These are phyloP conservation scores for Penicillium pulvis DNA, from an alignment of 495 filamentous ascomycete species.

Conservation along the genomic window DNA sequence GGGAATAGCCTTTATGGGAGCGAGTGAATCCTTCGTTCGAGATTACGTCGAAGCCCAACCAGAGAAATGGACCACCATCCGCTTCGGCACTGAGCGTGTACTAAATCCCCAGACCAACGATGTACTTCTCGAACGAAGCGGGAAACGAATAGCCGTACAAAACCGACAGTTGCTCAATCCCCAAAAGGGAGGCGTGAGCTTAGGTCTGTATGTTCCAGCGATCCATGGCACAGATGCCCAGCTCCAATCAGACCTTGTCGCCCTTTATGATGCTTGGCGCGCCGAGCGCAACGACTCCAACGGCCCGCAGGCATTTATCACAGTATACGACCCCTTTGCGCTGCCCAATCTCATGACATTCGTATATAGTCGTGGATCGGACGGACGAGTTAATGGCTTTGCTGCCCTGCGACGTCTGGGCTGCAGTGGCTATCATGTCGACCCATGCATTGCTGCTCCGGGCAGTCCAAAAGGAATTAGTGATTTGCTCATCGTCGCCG, in stretches of 20 bases:
- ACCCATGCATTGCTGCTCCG: conserved; percentile 44
- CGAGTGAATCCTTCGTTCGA: conserved; percentile 30
- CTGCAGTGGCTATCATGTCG: conserved; percentile 43
- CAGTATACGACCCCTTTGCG: conserved; percentile 46
- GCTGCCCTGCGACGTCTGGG: conserved; percentile 42
- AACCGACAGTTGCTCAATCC: conserved; percentile 40
- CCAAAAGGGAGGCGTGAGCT: conserved; percentile 33
- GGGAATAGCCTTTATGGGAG: conserved; percentile 43
- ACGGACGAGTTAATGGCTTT: conserved; percentile 39
- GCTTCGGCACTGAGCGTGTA: conserved; percentile 44
- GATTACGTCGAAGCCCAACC: conserved; percentile 22
- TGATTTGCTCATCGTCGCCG: conserved; percentile 39
- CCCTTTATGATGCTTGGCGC: conserved; percentile 45
- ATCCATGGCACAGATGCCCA: conserved; percentile 26
- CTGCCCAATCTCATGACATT: conserved; percentile 45
- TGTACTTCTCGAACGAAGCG: conserved; percentile 36
- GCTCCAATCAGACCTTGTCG: conserved; percentile 34
- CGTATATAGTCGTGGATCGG: conserved; percentile 38
- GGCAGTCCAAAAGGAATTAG: conserved; percentile 39
- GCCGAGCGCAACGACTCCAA: conserved; percentile 30
- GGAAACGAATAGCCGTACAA: conserved; percentile 41
- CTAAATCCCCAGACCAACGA: conserved; percentile 45
- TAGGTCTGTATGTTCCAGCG: conserved; percentile 39
- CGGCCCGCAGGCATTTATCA: conserved; percentile 43
- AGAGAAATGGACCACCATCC: conserved; percentile 39